Conservation (phyloP, 208 protist species). For the Crithidia brevicula region DNA sequence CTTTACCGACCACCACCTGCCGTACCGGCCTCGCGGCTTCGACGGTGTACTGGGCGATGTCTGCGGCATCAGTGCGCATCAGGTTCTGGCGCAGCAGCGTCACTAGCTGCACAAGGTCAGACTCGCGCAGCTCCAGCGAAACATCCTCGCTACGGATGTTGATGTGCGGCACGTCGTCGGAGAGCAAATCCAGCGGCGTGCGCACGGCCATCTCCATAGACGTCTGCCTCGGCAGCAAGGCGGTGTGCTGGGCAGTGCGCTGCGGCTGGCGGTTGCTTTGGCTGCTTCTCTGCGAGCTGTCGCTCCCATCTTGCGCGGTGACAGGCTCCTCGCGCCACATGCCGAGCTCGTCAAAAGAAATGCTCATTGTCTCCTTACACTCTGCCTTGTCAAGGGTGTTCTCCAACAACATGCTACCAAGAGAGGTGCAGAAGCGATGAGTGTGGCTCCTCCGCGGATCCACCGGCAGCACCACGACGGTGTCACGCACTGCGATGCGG, state of each 20-base stretch:
- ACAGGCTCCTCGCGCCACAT: constrained; percentile 37
- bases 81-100: constrained; percentile 68
- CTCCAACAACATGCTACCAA: constrained; percentile 64
- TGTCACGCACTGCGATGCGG: constrained; percentile 64
- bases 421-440: constrained; percentile 53
- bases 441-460: constrained; percentile 43
- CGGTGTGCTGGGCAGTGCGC: constrained; percentile 7
- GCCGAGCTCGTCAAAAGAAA: constrained; percentile 71
- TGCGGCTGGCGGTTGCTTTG: background rate
- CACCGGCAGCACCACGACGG: constrained; percentile 65
- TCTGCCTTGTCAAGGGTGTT: constrained; percentile 68
- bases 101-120: constrained; percentile 63
- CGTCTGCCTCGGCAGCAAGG: constrained; percentile 52
- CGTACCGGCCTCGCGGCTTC: constrained; percentile 10
- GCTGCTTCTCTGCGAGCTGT: background rate
- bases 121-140: constrained; percentile 43
- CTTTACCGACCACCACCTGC: constrained; percentile 13
- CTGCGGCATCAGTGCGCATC: constrained; percentile 35
- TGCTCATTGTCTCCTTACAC: constrained; percentile 62
- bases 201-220: constrained; percentile 65
- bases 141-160: constrained; percentile 61
- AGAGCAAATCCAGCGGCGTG: constrained; percentile 55
- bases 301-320: background rate
- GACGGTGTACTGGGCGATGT: constrained; percentile 24
- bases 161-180: constrained; percentile 50